Percentiles rank a stretch among this genome's conserved stretches.
Conservation (phyloP, 306 rosid species). For the Benincasa hispida region DNA sequence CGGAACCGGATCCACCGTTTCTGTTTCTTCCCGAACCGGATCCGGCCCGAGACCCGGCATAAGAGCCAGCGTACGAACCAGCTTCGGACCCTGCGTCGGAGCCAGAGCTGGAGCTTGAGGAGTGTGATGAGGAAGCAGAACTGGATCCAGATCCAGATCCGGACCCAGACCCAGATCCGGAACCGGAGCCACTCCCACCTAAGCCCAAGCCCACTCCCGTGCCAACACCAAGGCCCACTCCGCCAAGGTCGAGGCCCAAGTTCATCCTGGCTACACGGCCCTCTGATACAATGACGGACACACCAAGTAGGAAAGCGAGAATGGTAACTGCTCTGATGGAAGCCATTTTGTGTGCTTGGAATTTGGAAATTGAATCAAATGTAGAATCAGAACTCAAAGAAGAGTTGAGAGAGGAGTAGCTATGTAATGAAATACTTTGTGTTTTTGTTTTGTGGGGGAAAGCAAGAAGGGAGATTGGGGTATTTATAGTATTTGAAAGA, state of each 20-base stretch:
- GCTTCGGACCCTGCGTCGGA: slow-evolving; percentile 24
- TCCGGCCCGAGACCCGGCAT: neutral
- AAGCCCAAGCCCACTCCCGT: slow-evolving; percentile 26
- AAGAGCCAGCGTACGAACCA: slow-evolving; percentile 10
- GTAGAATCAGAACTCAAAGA: too few species aligned
- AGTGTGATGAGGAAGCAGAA: slow-evolving; percentile 11
- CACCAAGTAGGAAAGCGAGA: neutral
- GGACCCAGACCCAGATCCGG: slow-evolving; percentile 40
- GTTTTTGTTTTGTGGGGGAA: neutral
- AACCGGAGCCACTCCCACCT: slow-evolving; percentile 33
- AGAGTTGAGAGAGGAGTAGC: too few species aligned
- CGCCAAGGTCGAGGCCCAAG: slow-evolving; percentile 52
- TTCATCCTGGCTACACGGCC: slow-evolving; percentile 49
- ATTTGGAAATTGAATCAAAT: too few species aligned
- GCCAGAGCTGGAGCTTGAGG: neutral
- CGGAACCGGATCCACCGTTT: slow-evolving; percentile 14
- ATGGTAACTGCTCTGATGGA: neutral
- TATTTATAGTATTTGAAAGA: neutral
- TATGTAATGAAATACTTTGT: neutral
- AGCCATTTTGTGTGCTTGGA: neutral
- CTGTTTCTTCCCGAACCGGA: slow-evolving; percentile 14
- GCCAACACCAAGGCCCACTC: slow-evolving; percentile 42
- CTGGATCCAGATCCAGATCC: slow-evolving; percentile 40
- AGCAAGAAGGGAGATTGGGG: neutral
- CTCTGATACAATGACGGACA: slow-evolving; percentile 15